Percentiles rank a stretch among this genome's conserved stretches.
Evolutionary conservation across 495 filamentous ascomycete genomes (phyloP).

Genomic region (Hapsidospora chrysogenum): DNA sequence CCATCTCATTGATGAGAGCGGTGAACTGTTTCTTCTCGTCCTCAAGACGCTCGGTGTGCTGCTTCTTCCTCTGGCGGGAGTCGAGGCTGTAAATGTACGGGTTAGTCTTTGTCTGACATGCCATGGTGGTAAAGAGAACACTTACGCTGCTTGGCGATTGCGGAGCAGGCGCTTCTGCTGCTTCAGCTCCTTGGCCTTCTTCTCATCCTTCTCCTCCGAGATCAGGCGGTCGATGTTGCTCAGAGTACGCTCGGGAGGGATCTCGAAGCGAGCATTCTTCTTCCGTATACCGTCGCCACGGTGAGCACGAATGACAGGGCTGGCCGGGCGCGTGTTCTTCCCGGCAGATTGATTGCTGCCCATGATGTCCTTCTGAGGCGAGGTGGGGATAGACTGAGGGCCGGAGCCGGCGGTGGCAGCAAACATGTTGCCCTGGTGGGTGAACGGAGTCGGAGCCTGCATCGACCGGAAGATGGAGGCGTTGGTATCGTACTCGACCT

Average conservation of each 20-base stretch:
- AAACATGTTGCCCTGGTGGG: conserved; percentile 32
- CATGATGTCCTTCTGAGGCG: conserved; percentile 40
- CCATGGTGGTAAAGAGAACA: conserved; percentile 12
- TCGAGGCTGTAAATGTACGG: conserved; percentile 51
- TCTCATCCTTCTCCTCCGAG: conserved; percentile 71
- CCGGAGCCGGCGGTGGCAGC: conserved; percentile 20
- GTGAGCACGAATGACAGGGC: conserved; percentile 60
- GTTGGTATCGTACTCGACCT: conserved; percentile 41
- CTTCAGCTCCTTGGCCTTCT: conserved; percentile 95
- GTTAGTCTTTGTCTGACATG: conserved; percentile 17
- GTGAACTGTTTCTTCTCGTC: conserved; percentile 89
- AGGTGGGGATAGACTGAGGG: conserved; percentile 29
- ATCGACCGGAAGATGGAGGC: conserved; percentile 32
- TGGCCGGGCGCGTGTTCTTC: conserved; percentile 53
- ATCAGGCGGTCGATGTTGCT: conserved; percentile 93
- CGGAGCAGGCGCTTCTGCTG: conserved; percentile 91
- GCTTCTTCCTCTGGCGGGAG: conserved; percentile 95
- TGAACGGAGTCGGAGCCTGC: conserved; percentile 33
- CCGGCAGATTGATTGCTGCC: conserved; percentile 47
- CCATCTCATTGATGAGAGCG: conserved; percentile 53
- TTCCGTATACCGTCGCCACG: conserved; percentile 91
- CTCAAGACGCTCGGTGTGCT: conserved; percentile 92
- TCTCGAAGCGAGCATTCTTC: conserved; percentile 98
- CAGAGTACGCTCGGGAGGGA: conserved; percentile 82
- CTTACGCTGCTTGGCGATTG: conserved; percentile 93